Evolutionary conservation across 176 grass and related monocot species (phyloP), one percentile per base, ranked within the genome.

Genomic region (Panicum miliaceum): DNA sequence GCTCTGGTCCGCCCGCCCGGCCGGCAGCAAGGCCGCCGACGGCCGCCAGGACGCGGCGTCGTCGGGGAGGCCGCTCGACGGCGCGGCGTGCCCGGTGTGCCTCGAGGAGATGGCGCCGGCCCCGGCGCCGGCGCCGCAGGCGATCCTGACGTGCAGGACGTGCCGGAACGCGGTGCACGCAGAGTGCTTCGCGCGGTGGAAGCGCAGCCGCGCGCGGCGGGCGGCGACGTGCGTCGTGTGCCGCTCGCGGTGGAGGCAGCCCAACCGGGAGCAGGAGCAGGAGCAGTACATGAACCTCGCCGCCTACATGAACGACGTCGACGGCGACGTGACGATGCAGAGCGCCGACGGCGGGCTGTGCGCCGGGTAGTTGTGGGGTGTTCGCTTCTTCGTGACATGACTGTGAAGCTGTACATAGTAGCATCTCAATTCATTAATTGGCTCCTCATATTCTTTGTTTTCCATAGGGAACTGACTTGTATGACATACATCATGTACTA

Each of bases 221-320:
- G 85, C 85, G 20, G 93, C 89, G 64, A 96, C 87, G 77, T 99
- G 93, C 80, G 96, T 96, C 16, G 93, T 99, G 60, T 99, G 96
- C 90, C 87, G 96, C 32, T 84, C 96, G 25, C 80, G 89, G 70
- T 99, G 96, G 96, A 89, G 87, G 88, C 78, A 85, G 73, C 88
- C 83, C 2, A 85, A 66, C 51, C 75, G 81, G 60, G 77, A 89
- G 58, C 35, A 75, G 48, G 27, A 79, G 48, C n/a, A 26, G 57
- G n/a, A 26, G 57, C 71, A n/a, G 36, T 99, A 99, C 87, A 78
- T 99, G 35, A 99, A 99, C 78, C 82, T 99, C 27, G 85, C 96
- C 5, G 86, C 86, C 13, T 99, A 89, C 81, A 81, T 94, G 76
- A 84, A 85, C 75, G 93, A 91, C 19, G 91, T 86, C 19, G 82